Conservation (phyloP, 2,329 filamentous ascomycete species). For the Ophiocordyceps camponoti-floridani region DNA sequence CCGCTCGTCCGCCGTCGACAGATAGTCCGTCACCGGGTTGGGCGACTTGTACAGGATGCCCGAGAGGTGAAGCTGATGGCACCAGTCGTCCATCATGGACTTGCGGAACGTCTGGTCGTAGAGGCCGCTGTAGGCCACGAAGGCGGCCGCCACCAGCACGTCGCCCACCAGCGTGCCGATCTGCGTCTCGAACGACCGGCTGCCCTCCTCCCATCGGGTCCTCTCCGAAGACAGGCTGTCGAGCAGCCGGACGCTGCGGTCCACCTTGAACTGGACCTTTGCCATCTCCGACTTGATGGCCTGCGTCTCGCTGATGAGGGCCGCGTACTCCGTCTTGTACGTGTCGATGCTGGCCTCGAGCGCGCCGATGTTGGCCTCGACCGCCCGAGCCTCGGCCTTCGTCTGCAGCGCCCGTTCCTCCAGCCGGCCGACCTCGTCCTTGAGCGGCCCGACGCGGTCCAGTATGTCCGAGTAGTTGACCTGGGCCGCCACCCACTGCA, state of each 20-base stretch:
- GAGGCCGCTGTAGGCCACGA: conserved; percentile 89
- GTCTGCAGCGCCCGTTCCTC: conserved; percentile 83
- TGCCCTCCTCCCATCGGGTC: conserved; percentile 87
- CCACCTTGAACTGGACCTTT: conserved; percentile 92
- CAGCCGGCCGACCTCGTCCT: conserved; percentile 72
- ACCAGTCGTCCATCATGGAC: conserved; percentile 94
- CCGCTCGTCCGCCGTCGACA: conserved; percentile 90
- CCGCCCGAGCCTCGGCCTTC: conserved; percentile 81
- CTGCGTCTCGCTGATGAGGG: conserved; percentile 90
- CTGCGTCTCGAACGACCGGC: conserved; percentile 94
- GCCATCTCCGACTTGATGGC: conserved; percentile 96
- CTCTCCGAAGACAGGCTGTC: conserved; percentile 92
- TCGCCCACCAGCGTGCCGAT: conserved; percentile 94
- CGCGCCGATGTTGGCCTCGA: conserved; percentile 68
- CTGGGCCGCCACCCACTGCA: conserved; percentile 93
- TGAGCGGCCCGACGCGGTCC: conserved; percentile 79
- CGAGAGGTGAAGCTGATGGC: conserved; percentile 82
- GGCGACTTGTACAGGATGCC: conserved; percentile 84
- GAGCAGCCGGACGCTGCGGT: conserved; percentile 82
- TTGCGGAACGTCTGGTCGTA: conserved; percentile 98
- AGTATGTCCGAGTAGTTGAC: conserved; percentile 97
- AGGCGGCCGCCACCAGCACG: conserved; percentile 88
- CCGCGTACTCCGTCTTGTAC: conserved; percentile 92
- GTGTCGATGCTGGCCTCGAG: conserved; percentile 82
- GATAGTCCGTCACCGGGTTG: conserved; percentile 88